phyloP scores from a whole-genome alignment of 352 stramenopile genomes.

The Phytophthora constricta region DNA sequence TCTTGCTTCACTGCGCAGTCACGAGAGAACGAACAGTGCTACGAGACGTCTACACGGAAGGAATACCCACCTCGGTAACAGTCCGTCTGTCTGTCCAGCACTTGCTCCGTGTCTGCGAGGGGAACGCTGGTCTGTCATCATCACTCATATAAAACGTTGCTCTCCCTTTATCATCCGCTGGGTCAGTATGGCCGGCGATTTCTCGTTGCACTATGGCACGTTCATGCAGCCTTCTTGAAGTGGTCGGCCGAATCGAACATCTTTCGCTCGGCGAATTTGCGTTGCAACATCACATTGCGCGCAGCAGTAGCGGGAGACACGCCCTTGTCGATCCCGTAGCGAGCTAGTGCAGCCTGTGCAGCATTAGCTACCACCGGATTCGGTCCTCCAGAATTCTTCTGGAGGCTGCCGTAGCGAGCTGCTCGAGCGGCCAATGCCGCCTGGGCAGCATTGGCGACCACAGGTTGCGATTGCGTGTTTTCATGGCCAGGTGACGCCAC shows the following conservation, averaged over 20 bases:
- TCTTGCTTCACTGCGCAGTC: neutral
- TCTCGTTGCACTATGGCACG: neutral
- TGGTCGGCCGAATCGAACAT: slow-evolving; percentile 84
- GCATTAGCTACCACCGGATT: slow-evolving; percentile 29
- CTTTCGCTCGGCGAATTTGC: slow-evolving; percentile 73
- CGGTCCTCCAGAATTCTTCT: neutral
- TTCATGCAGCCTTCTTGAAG: slow-evolving; percentile 64
- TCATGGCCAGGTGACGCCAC: slow-evolving; percentile 24
- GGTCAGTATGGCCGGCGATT: neutral
- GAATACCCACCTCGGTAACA: slow-evolving; percentile 1
- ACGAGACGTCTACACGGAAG: slow-evolving; percentile 3
- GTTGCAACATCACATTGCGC: slow-evolving; percentile 69
- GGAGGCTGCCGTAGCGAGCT: neutral
- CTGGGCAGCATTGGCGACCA: slow-evolving; percentile 34
- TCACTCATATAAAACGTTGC: slow-evolving; percentile 21
- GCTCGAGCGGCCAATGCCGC: slow-evolving; percentile 17
- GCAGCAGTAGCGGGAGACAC: slow-evolving; percentile 47
- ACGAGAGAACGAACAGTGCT: neutral
- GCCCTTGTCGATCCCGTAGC: slow-evolving; percentile 36
- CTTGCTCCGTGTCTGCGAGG: slow-evolving; percentile 6
- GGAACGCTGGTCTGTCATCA: slow-evolving; percentile 1
- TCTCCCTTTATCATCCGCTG: slow-evolving; percentile 8
- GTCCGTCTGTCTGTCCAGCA: slow-evolving; percentile 3
- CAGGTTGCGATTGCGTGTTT: neutral
- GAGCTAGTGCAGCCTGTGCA: slow-evolving; percentile 32